Conservation (phyloP, 768 basidiomycete species). For the Dioszegia hungarica region DNA sequence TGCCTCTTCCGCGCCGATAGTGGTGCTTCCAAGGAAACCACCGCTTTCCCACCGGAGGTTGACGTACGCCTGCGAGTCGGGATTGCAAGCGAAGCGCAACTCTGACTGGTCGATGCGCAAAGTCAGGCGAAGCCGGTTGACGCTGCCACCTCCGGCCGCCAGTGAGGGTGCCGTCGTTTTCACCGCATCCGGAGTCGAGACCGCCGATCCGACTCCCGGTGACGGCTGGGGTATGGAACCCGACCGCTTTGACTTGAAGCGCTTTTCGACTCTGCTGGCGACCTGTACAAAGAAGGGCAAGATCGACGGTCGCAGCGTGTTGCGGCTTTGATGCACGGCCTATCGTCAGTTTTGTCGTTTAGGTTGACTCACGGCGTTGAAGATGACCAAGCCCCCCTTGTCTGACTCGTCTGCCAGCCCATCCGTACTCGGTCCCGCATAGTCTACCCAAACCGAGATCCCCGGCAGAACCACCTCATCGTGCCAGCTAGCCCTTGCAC, state of each 20-base stretch:
- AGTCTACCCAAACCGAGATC: conserved; percentile 38
- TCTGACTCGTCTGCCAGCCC: conserved; percentile 4
- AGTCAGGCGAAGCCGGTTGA: conserved; percentile 72
- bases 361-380: conserved; percentile 66
- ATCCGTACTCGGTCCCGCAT: conserved; percentile 20
- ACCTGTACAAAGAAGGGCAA: conserved; percentile 80
- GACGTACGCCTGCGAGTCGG: conserved; percentile 87
- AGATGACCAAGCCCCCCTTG: conserved; percentile 58
- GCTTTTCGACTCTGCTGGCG: conserved; percentile 63
- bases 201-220: neutral
- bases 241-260: conserved; percentile 53
- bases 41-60: conserved; percentile 90
- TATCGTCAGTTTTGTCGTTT: conserved; percentile 2
- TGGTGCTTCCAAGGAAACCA: conserved; percentile 74
- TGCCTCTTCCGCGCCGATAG: conserved; percentile 62
- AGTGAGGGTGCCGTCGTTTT: too few species aligned
- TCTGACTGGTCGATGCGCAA: conserved; percentile 86
- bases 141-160: too few species aligned
- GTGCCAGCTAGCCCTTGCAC: conserved; percentile 52
- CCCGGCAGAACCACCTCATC: conserved; percentile 59
- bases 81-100: conserved; percentile 78
- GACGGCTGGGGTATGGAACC: neutral
- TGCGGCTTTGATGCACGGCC: conserved; percentile 73
- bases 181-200: conserved; percentile 42
- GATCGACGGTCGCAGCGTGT: conserved; percentile 72